These are phyloP conservation scores for Metschnikowia reukaufii DNA, from an alignment of 805 yeast species.

Conservation along the genomic window DNA sequence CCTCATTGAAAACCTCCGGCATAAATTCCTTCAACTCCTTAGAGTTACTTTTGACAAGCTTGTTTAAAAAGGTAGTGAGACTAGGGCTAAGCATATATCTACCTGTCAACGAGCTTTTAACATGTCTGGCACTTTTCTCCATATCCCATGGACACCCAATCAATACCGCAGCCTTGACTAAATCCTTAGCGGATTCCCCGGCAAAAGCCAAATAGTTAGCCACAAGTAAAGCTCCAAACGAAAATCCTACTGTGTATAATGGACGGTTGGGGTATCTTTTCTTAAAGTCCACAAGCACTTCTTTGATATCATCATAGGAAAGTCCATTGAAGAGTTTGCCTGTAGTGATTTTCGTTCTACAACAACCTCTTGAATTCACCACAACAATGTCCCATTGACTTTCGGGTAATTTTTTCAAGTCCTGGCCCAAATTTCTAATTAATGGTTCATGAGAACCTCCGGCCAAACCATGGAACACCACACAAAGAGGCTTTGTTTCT, in stretches of 20 bases:
- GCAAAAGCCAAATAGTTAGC: conserved; percentile 72
- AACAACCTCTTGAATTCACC: conserved; percentile 75
- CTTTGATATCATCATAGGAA: conserved; percentile 69
- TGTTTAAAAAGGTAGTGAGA: conserved; percentile 32
- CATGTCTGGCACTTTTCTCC: conserved; percentile 43
- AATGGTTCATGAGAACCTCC: conserved; percentile 86
- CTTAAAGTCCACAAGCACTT: conserved; percentile 51
- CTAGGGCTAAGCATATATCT: conserved; percentile 35
- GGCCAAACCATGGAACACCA: conserved; percentile 72
- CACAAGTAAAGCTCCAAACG: conserved; percentile 74
- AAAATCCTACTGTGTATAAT: conserved; percentile 70
- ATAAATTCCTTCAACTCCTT: conserved; percentile 27
- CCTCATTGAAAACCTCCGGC: conserved; percentile 30
- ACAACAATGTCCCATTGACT: conserved; percentile 63
- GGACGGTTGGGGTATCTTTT: conserved; percentile 57
- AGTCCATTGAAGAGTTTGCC: conserved; percentile 70
- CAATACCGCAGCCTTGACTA: conserved; percentile 48
- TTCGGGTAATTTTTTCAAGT: conserved; percentile 24
- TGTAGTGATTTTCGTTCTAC: conserved; percentile 63
- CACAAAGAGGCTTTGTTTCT: conserved; percentile 55
- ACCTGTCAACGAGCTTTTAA: conserved; percentile 42
- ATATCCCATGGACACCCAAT: conserved; percentile 80
- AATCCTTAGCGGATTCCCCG: conserved; percentile 31
- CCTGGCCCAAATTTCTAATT: conserved; percentile 57
- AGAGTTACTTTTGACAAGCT: conserved; percentile 37